These are phyloP conservation scores for Solanum pimpinellifolium DNA, from an alignment of 257 asterid genomes.

Conservation along the genomic window DNA sequence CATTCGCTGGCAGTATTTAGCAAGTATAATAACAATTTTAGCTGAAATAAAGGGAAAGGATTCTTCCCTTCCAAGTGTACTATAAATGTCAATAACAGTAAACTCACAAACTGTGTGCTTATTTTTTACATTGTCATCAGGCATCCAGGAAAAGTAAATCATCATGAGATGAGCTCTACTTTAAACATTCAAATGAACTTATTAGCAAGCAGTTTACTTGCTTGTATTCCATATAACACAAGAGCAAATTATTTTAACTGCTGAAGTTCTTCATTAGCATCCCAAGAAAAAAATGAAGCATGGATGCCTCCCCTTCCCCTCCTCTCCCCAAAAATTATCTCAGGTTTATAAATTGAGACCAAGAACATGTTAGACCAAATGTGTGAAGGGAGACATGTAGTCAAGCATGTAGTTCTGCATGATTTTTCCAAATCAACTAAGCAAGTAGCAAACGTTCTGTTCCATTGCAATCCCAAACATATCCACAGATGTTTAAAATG, in stretches of 20 bases:
- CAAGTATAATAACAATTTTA: background rate
- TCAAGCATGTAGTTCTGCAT: background rate
- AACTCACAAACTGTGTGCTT: background rate
- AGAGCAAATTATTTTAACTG: background rate
- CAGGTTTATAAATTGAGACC: background rate
- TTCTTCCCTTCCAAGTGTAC: background rate
- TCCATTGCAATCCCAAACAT: background rate
- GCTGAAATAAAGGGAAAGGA: background rate
- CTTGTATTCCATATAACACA: background rate
- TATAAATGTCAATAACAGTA: background rate
- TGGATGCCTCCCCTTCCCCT: background rate
- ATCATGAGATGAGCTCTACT: background rate
- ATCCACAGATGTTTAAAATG: background rate
- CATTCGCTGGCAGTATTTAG: background rate
- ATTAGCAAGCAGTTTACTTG: background rate
- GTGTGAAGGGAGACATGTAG: background rate
- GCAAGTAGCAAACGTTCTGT: background rate
- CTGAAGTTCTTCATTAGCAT: background rate
- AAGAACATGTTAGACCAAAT: background rate
- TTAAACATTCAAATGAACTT: background rate
- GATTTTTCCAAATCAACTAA: background rate
- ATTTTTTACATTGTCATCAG: background rate
- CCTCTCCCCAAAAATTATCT: background rate
- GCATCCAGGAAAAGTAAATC: background rate
- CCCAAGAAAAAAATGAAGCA: background rate